Evolutionary conservation across 805 yeast species (phyloP), one percentile per base, ranked within the genome.

Genomic region (Starmerella bacillaris): DNA sequence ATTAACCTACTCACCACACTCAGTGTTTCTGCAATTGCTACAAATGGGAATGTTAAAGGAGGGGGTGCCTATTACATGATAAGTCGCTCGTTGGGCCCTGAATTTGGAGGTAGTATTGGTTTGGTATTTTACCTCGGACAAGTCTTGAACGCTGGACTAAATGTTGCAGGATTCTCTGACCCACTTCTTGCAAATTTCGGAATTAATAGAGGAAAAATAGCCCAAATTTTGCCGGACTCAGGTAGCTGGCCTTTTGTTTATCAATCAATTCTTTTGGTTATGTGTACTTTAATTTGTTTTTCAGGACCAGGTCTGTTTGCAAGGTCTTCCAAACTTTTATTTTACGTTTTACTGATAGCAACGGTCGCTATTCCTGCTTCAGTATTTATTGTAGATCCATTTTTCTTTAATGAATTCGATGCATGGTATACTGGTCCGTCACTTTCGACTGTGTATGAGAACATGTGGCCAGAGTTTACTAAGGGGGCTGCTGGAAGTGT

Each of bases 21-120:
- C 45, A 79, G 94, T 16, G 74, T 89, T 39, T 78, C 93, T 37
- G 98, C 98, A 1, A 89, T 89, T 41, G 82, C 95, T 2, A 89
- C 99, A 2, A 89, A 89, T 51, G 99, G 99, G 17, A 82, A 92
- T 0, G 96, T 89, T 2, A 70, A 83, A 46, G 96, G 96, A 11
- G 99, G 99, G 12, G 99, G 99, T 32, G 95, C 96, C 0, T 89
- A 89, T 53, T 89, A 83, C 50, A 89, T 89, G 95, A 82, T 89
- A 40, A 78, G 93, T 22, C 65, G 99, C 45, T 76, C 93, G 22
- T 60, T 89, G 41, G 99, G 99, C 0, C 94, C 95, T 3, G 99
- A 89, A 53, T 89, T 89, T 57, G 99, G 99, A 19, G 98, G 98
- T 3, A 78, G 94, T 3, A 86, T 89, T 43, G 99, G 99, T 1